Evolutionary conservation across 2,329 filamentous ascomycete genomes (phyloP), one percentile per base, ranked within the genome.

Genomic region (Dothideomycetes sp.): DNA sequence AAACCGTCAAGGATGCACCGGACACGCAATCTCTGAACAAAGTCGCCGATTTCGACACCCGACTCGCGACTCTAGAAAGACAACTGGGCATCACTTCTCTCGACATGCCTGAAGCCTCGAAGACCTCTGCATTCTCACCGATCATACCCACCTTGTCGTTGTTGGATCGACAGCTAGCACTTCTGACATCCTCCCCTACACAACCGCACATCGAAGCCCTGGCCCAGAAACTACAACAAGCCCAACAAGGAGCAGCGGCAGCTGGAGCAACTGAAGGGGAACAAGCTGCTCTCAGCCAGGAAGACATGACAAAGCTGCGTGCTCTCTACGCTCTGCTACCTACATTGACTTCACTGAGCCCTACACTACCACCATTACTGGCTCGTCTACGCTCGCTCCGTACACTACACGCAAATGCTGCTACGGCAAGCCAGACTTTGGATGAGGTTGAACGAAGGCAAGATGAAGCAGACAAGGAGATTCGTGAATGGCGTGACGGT

Each of bases 311-410:
- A 39, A 94, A 94, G 59, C 83, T 98, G 58, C 91, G 94, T 49
- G 84, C 88, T 1, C 74, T 98, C 4, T 95, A 95, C 61, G 82
- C 84, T 1, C 84, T 86, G 3, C 68, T 98, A 12, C 82, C 87
- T 1, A 91, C 85, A 0, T 91, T 98, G 44, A 87, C 94, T 61
- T 83, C 74, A 43, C 70, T 98, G 6, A 74, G 85, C 5, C 91
- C 91, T 1, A 71, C 94, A 13, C 71, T 98, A 4, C 89, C 91
- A 1, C 76, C 85, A 4, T 70, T 96, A 8, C 70, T 98, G 9
- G 87, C 95, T 53, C 76, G 91, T 18, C 67, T 98, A 36, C 75
- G 88, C 44, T 93, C 86, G 7, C 68, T 98, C 42, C 75, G 84
- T 44, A 78, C 80, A 11, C 81, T 96, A 35, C 91, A 98, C 56